Conservation (phyloP, 108 stramenopile genomes). For the Stephanodiscus minutulus region DNA sequence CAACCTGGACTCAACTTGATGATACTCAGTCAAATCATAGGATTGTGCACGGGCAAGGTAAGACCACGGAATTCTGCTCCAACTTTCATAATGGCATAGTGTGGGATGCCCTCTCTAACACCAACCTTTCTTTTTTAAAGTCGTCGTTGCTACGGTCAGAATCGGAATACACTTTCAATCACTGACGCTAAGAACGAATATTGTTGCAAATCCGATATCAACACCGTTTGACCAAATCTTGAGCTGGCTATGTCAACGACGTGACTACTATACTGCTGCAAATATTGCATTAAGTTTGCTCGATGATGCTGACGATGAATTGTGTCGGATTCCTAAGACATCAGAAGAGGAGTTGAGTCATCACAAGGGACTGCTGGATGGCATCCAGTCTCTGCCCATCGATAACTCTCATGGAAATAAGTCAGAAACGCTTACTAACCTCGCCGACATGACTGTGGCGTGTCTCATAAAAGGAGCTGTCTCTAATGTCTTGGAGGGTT, state of each 20-base stretch:
- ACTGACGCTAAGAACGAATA: slow-evolving; percentile 54
- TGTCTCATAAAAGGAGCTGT: slow-evolving; percentile 76
- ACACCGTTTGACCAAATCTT: slow-evolving; percentile 78
- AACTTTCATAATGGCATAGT: background rate
- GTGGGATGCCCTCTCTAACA: background rate
- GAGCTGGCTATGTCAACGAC: slow-evolving; percentile 67
- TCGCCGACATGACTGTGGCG: slow-evolving; percentile 84
- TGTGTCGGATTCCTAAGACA: slow-evolving; percentile 54
- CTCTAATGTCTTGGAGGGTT: slow-evolving; percentile 60
- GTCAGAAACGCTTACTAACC: slow-evolving; percentile 40
- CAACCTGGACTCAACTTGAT: slow-evolving; percentile 74
- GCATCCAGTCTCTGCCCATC: slow-evolving; percentile 53
- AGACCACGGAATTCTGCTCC: slow-evolving; percentile 4
- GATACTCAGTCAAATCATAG: slow-evolving; percentile 48
- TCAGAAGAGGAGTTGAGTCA: slow-evolving; percentile 48
- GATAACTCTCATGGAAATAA: slow-evolving; percentile 10
- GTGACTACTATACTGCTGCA: slow-evolving; percentile 81
- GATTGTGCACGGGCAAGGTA: slow-evolving; percentile 56
- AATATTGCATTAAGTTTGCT: slow-evolving; percentile 72
- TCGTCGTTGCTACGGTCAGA: slow-evolving; percentile 26
- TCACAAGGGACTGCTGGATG: slow-evolving; percentile 73
- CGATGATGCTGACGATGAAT: slow-evolving; percentile 59
- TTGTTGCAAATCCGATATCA: slow-evolving; percentile 54
- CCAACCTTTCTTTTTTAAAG: slow-evolving; percentile 2
- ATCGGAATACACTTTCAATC: slow-evolving; percentile 25